phyloP scores from a whole-genome alignment of 2,329 filamentous ascomycete species.

The Chrysoporthe cubensis region DNA sequence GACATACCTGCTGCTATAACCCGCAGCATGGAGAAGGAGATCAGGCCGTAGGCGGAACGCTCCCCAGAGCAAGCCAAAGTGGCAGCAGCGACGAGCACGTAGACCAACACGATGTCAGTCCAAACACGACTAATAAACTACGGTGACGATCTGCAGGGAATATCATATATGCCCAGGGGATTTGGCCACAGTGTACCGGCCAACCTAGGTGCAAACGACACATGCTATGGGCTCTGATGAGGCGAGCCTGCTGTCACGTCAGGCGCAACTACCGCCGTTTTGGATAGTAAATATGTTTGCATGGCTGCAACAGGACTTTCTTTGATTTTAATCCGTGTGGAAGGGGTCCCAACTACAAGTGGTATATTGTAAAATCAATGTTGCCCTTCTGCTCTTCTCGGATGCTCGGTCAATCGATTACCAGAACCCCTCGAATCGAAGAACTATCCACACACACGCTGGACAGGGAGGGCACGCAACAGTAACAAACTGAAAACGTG shows the following conservation, averaged over 20 bases:
- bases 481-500: conserved; percentile 15
- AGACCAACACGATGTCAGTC: conserved; percentile 40
- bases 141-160: conserved; percentile 42
- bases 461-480: conserved; percentile 17
- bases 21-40: conserved; percentile 62
- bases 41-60: conserved; percentile 56
- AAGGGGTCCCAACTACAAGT: conserved; percentile 26
- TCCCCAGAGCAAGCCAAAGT: conserved; percentile 45
- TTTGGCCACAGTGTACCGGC: conserved; percentile 35
- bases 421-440: conserved; percentile 26
- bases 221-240: conserved; percentile 38
- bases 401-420: conserved; percentile 22
- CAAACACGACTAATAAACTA: conserved; percentile 46
- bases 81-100: conserved; percentile 28
- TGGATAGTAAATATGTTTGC: neutral
- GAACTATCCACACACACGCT: conserved; percentile 20
- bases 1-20: conserved; percentile 49
- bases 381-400: conserved; percentile 23
- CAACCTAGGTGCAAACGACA: conserved; percentile 36
- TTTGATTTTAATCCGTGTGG: neutral
- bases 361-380: conserved; percentile 29
- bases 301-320: conserved; percentile 6
- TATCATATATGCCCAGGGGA: conserved; percentile 40
- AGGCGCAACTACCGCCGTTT: neutral
- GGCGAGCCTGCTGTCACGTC: neutral